These are phyloP conservation scores for Euphrasia arctica DNA, from an alignment of 305 asterid species.

Conservation along the genomic window DNA sequence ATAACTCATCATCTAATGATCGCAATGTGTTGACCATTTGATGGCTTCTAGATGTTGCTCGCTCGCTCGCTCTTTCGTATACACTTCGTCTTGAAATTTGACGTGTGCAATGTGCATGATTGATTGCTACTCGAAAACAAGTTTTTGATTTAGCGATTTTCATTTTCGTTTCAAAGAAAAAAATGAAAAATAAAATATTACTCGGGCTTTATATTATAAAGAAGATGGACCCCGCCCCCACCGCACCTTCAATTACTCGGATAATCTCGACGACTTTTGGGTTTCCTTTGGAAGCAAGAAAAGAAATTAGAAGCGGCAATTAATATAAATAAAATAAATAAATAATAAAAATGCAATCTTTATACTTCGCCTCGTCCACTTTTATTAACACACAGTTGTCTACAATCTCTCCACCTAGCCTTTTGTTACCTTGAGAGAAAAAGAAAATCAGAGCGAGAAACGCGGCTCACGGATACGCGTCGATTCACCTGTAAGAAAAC, in stretches of 20 bases:
- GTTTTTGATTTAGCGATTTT: no score
- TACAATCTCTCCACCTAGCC: neutral
- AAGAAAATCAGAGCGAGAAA: slow-evolving; percentile 14
- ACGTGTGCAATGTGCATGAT: no score
- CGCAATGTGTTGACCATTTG: no score
- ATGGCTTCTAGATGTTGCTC: no score
- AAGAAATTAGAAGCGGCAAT: neutral
- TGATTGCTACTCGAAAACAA: no score
- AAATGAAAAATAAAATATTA: no score
- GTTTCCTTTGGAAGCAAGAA: slow-evolving; percentile 33
- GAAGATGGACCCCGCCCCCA: neutral
- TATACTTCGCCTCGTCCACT: slow-evolving; percentile 7
- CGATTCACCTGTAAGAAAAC: neutral
- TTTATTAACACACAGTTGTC: neutral
- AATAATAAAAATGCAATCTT: slow-evolving; percentile 6
- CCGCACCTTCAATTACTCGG: slow-evolving; percentile 4
- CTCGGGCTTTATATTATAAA: neutral
- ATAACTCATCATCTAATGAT: no score
- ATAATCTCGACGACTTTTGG: slow-evolving; percentile 29
- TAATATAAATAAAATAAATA: neutral
- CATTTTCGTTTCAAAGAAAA: no score
- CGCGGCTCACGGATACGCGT: slow-evolving; percentile 44
- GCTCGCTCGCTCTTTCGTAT: no score
- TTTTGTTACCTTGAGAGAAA: neutral
- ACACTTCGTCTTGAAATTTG: no score